These are phyloP conservation scores for Lasiosphaeris hirsuta DNA, from an alignment of 495 filamentous ascomycete genomes.

Conservation along the genomic window DNA sequence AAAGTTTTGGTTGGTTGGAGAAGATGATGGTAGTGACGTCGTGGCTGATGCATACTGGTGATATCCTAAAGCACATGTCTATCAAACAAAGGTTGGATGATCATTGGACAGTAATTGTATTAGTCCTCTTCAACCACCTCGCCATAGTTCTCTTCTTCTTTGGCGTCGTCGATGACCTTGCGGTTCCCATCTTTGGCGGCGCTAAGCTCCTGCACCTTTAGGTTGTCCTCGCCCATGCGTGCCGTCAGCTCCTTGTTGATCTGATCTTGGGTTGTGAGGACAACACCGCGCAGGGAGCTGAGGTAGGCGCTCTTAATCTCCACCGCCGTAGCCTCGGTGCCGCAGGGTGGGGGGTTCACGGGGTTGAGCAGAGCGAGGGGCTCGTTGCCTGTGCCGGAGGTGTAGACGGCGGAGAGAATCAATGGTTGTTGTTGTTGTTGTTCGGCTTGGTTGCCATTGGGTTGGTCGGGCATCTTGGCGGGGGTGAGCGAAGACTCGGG, in stretches of 20 bases:
- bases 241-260: constrained; percentile 81
- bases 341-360: constrained; percentile 42
- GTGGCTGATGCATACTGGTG: not conserved
- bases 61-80: not conserved
- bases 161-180: constrained; percentile 68
- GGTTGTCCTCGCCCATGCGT: constrained; percentile 86
- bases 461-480: not conserved
- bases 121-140: constrained; percentile 57
- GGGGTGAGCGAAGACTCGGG: not conserved
- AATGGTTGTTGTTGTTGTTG: constrained; percentile 14
- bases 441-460: too few species aligned
- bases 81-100: not conserved
- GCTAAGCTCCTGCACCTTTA: too few species aligned
- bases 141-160: constrained; percentile 83
- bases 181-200: constrained; percentile 41
- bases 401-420: constrained; percentile 14
- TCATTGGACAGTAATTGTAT: not conserved
- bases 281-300: constrained; percentile 56
- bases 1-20: not conserved
- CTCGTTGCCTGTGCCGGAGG: constrained; percentile 2
- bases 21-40: not conserved
- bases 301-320: constrained; percentile 65
- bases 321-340: constrained; percentile 29
- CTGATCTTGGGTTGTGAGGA: constrained; percentile 60
- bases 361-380: constrained; percentile 49